Base-by-base conservation (phyloP, 2,329 filamentous ascomycete genomes). In the Venturiaceae sp. region DNA sequence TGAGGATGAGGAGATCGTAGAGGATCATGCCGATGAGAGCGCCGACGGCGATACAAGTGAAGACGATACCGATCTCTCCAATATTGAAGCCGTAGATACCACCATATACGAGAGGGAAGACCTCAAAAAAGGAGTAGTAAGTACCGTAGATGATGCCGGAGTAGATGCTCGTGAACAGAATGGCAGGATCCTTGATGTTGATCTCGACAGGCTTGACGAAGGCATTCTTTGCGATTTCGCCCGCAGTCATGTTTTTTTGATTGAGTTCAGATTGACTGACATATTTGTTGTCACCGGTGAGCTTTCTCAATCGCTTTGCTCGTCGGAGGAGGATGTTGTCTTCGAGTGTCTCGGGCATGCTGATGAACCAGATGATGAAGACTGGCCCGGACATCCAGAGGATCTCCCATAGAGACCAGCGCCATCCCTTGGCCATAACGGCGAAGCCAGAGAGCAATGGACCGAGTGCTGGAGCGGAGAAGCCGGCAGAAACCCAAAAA, bases 221-320 rank as follows among this genome's bases (percentile, higher is more conserved):
- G 0, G 83, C 80, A 37, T 85, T 79, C 44, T 77, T 59, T 23
- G 80, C 68, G 28, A 84, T 70, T 14, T 74, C 70, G 5, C 68
- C 68, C 3, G 77, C 68, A 52, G 72, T 79, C 64, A 83, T 73
- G 62, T 78, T 75, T n/a, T 71, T 74, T 68, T 83, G 80, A 65
- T 85, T 80, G 60, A 88, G 83, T 68, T 88, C 85, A 57, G 78
- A 80, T 66, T 86, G 82, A 0, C 82, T 79, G 69, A 80, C 78
- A 68, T 87, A 80, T 21, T 71, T 69, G 3, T 69, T 61, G 63
- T 80, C 77, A n/a, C 82, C 83, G 0, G 83, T 85, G 41, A 81
- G 70, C 65, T 79, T 81, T 58, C 85, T 78, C 5, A 88, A 76
- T n/a, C 84, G 80, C 53, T 72, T 67, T 2, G 84, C 83, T 9